phyloP scores from a whole-genome alignment of 805 yeast genomes.

The Starmerella asiatica region DNA sequence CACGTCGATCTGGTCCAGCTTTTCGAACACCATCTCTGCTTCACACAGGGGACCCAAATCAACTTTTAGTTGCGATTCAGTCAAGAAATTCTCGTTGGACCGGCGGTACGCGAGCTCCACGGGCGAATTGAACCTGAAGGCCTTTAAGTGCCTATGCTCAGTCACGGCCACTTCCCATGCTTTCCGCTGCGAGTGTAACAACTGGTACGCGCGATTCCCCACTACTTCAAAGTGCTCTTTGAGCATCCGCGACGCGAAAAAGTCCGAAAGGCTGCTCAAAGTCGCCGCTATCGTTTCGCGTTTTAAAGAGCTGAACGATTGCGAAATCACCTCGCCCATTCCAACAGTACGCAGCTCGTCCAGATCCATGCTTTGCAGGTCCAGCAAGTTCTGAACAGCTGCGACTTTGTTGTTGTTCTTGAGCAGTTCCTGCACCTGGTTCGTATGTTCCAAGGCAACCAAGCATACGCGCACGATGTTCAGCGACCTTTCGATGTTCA shows the following conservation, averaged over 20 bases:
- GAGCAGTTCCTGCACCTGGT: slow-evolving; percentile 70
- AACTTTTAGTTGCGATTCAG: slow-evolving; percentile 35
- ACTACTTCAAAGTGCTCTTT: slow-evolving; percentile 34
- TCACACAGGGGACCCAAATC: slow-evolving; percentile 68
- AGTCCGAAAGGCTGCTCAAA: slow-evolving; percentile 45
- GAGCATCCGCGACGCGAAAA: slow-evolving; percentile 31
- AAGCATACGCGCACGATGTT: slow-evolving; percentile 57
- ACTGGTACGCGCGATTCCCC: slow-evolving; percentile 44
- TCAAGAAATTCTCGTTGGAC: slow-evolving; percentile 34
- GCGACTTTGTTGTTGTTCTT: slow-evolving; percentile 64
- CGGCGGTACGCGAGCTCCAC: slow-evolving; percentile 68
- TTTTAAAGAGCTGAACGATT: slow-evolving; percentile 64
- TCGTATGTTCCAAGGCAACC: slow-evolving; percentile 72
- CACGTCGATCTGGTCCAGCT: slow-evolving; percentile 50
- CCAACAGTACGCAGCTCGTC: slow-evolving; percentile 56
- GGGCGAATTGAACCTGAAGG: slow-evolving; percentile 69
- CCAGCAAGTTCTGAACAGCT: slow-evolving; percentile 73
- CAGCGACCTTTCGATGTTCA: slow-evolving; percentile 58
- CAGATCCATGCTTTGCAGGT: slow-evolving; percentile 51
- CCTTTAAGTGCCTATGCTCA: slow-evolving; percentile 33
- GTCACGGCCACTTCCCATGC: slow-evolving; percentile 44
- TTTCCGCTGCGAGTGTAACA: slow-evolving; percentile 42
- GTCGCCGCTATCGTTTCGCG: slow-evolving; percentile 62
- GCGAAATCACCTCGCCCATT: slow-evolving; percentile 58
- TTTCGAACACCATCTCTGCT: slow-evolving; percentile 65